These are phyloP conservation scores for Heliamphora exappendiculata DNA, from an alignment of 148 eudicot genomes.

Conservation along the genomic window DNA sequence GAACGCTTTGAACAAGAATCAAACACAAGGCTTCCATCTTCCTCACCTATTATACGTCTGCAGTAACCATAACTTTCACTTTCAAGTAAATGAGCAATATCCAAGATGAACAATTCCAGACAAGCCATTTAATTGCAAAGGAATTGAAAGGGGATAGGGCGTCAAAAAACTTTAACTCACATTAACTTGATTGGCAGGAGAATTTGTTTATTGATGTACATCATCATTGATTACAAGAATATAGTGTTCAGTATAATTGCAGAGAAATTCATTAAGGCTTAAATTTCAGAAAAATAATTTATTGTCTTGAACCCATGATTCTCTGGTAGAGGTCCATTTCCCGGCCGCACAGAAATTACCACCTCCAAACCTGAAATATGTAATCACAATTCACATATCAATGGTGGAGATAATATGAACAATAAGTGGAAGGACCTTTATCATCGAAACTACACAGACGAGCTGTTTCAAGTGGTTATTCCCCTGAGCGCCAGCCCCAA, in stretches of 20 bases:
- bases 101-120: background rate
- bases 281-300: conserved; percentile 67
- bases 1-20: no score
- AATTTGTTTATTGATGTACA: background rate
- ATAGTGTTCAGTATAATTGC: background rate
- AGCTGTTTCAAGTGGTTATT: background rate
- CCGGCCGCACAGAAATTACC: conserved; percentile 73
- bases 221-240: background rate
- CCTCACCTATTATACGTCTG: no score
- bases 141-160: background rate
- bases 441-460: background rate
- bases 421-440: background rate
- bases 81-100: conserved; percentile 2
- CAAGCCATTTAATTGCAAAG: background rate
- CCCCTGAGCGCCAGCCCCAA: background rate
- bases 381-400: background rate
- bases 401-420: background rate
- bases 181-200: background rate
- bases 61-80: no score
- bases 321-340: conserved; percentile 80
- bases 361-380: conserved; percentile 65
- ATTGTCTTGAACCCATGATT: conserved; percentile 76
- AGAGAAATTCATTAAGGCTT: conserved; percentile 5
- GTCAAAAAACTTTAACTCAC: background rate
- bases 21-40: no score